phyloP scores from a whole-genome alignment of 768 basidiomycete species.

The Amanita polypyramis region DNA sequence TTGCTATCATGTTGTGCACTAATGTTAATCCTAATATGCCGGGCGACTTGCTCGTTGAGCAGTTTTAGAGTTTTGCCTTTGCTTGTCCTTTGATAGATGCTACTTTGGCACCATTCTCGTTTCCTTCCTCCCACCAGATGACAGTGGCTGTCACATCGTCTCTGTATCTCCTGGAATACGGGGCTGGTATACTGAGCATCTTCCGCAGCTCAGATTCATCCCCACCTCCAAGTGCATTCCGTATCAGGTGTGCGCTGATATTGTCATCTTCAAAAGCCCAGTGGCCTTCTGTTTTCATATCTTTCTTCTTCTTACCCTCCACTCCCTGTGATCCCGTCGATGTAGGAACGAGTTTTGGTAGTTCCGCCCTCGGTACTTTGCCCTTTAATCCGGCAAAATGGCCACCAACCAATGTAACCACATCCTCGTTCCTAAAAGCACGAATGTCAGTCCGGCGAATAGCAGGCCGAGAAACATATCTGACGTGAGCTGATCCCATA shows the following conservation, averaged over 20 bases:
- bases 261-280: slow-evolving; percentile 82
- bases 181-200: slow-evolving; percentile 75
- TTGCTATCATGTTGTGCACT: slow-evolving; percentile 5
- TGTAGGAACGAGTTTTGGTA: slow-evolving; percentile 47
- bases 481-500: slow-evolving; percentile 61
- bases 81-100: slow-evolving; percentile 29
- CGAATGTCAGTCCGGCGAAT: background rate
- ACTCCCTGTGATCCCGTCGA: slow-evolving; percentile 42
- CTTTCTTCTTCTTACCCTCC: slow-evolving; percentile 49
- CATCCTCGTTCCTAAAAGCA: slow-evolving; percentile 61
- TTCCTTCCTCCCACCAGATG: slow-evolving; percentile 72
- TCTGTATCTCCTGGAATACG: slow-evolving; percentile 63
- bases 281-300: slow-evolving; percentile 28
- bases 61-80: slow-evolving; percentile 40
- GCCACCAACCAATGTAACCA: slow-evolving; percentile 78
- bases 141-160: slow-evolving; percentile 85
- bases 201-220: slow-evolving; percentile 46
- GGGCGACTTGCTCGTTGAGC: background rate
- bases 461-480: background rate
- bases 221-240: slow-evolving; percentile 89
- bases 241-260: slow-evolving; percentile 70
- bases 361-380: slow-evolving; percentile 43
- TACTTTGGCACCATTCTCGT: slow-evolving; percentile 29
- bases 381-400: slow-evolving; percentile 68
- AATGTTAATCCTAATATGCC: slow-evolving; percentile 7